phyloP scores from a whole-genome alignment of 257 asterid species.

The Anisodus tanguticus region DNA sequence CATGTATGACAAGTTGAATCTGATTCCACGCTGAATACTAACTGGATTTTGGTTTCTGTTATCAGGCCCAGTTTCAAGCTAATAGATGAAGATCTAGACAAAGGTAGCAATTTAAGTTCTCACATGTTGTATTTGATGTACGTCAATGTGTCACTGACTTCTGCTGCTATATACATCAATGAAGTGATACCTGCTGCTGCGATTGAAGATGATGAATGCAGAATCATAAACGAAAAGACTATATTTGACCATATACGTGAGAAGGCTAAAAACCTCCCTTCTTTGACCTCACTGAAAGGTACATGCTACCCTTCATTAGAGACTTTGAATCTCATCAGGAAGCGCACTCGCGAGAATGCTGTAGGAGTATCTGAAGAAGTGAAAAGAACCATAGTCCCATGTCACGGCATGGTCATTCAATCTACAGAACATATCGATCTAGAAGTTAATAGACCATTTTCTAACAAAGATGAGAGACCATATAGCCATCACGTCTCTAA shows the following conservation, averaged over 20 bases:
- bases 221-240: conserved; percentile 66
- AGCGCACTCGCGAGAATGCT: conserved; percentile 72
- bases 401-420: conserved; percentile 34
- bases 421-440: conserved; percentile 40
- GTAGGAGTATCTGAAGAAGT: conserved; percentile 49
- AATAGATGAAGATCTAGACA: conserved; percentile 69
- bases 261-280: conserved; percentile 77
- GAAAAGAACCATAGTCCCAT: conserved; percentile 38
- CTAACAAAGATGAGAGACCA: conserved; percentile 36
- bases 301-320: conserved; percentile 63
- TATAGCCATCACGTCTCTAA: conserved; percentile 35
- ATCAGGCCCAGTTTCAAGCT: conserved; percentile 91
- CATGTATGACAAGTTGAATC: neutral
- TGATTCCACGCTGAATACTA: conserved; percentile 8
- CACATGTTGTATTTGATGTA: conserved; percentile 33
- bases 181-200: conserved; percentile 50
- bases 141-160: conserved; percentile 33
- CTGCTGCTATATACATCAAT: conserved; percentile 31
- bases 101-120: conserved; percentile 50
- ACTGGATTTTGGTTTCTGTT: conserved; percentile 40
- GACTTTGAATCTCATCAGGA: conserved; percentile 67
- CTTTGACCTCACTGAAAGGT: conserved; percentile 49
- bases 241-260: conserved; percentile 79
- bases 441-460: conserved; percentile 36
- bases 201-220: conserved; percentile 75